Base-by-base conservation (phyloP, 2,329 filamentous ascomycete genomes). In the Aureobasidium sp. region DNA sequence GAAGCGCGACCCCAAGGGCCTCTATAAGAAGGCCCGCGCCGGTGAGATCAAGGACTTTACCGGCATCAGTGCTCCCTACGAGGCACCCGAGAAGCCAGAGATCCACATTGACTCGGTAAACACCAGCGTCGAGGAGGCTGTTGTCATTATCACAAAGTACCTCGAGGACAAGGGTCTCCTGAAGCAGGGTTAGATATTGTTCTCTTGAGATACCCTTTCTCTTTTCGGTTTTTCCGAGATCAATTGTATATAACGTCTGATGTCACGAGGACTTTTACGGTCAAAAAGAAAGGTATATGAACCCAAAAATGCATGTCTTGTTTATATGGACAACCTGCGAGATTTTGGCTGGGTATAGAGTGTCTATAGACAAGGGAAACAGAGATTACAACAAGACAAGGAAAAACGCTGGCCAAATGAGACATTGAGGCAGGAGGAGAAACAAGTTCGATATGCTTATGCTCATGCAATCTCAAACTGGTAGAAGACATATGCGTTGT, bases 21-120 rank as follows among this genome's bases (percentile, higher is more conserved):
- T 97, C 56, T 98, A 98, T 75, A 95, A 95, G 79, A 95, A 95
- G 81, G 93, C 93, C 11, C 78, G 91, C 39, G 85, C 87, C 48
- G 93, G 93, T 39, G 83, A 94, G 70, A 97, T 97, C 72, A 93
- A 94, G 72, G 89, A 97, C 62, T 98, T 98, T 69, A 98, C 93
- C 1, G 93, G 93, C 53, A 89, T 97, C 64, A 90, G 85, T 60
- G 90, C 91, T 25, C 93, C 93, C 1, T 98, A 98, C 69, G 93
- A 98, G 79, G 88, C 83, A 57, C 93, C 93, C 4, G 75, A 84
- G 68, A 82, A 83, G 55, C 81, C 93, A 1, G 93, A 98, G 76
- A 86, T 98, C 61, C 84, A 86, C 61, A 88, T 98, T 67, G 79
- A 81, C 72, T 94, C 87, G 40, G 82, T 89, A 65, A 79, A 91